A percentile compares a stretch with the other conserved stretches of the same genome.
Conservation (phyloP, 2,329 filamentous ascomycete species). For the Nothophoma quercina region DNA sequence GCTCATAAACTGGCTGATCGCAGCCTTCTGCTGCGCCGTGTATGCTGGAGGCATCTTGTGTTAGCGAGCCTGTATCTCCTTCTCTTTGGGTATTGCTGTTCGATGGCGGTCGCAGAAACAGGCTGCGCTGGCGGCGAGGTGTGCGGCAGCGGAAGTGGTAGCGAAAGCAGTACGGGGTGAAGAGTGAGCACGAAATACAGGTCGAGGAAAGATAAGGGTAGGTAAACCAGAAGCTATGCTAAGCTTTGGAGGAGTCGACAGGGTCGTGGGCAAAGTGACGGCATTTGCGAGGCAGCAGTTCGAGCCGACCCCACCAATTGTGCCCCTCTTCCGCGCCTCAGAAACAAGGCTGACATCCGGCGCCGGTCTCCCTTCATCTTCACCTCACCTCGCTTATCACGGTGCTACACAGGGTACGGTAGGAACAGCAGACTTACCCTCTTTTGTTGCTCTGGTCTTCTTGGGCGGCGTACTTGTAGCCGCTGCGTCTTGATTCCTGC, state of each 20-base stretch:
- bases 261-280: conserved; percentile 25
- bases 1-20: conserved; percentile 54
- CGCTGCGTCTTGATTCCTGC: background rate
- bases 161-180: background rate
- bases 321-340: conserved; percentile 12
- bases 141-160: background rate
- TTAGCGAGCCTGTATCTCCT: conserved; percentile 21
- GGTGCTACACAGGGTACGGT: too few relatives aligned
- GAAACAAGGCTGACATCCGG: conserved; percentile 6
- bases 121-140: background rate
- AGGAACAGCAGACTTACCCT: background rate
- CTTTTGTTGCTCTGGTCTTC: conserved; percentile 1
- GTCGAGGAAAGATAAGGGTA: background rate
- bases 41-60: conserved; percentile 57
- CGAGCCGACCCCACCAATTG: conserved; percentile 26
- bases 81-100: conserved; percentile 4
- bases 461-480: background rate
- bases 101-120: conserved; percentile 10
- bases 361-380: background rate
- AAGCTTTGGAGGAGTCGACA: conserved; percentile 4
- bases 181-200: background rate
- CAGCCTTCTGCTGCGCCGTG: conserved; percentile 55
- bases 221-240: conserved; percentile 9
- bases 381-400: background rate
- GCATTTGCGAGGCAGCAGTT: conserved; percentile 29